A percentile compares a stretch with the other conserved stretches of the same genome.
Evolutionary conservation across 2,329 filamentous ascomycete species (phyloP).

Genomic region (Ceratocystis colombiana): DNA sequence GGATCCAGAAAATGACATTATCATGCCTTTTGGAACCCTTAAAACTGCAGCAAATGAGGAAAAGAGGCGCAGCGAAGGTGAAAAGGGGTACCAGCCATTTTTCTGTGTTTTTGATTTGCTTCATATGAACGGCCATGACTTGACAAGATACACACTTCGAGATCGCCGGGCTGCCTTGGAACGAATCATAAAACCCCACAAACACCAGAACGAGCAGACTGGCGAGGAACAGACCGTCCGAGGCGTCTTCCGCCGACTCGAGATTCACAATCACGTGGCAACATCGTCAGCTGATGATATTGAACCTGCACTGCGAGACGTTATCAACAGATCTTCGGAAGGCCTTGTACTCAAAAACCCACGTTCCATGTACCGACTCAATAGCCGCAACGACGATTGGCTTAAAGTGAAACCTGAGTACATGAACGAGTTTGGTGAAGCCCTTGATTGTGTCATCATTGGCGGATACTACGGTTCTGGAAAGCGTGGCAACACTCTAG

Average conservation of each 20-base stretch:
- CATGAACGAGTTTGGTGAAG: constrained; percentile 92
- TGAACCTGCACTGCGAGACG: constrained; percentile 66
- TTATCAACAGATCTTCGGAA: constrained; percentile 79
- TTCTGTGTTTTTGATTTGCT: constrained; percentile 87
- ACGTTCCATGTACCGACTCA: constrained; percentile 71
- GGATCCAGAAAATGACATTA: constrained; percentile 75
- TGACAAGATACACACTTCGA: constrained; percentile 73
- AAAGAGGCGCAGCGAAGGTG: constrained; percentile 53
- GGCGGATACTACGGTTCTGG: constrained; percentile 91
- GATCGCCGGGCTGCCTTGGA: constrained; percentile 65
- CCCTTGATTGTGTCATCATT: constrained; percentile 77
- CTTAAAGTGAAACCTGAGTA: constrained; percentile 98
- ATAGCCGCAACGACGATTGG: constrained; percentile 90
- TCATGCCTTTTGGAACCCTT: constrained; percentile 81
- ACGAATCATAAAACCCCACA: constrained; percentile 16
- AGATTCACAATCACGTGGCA: constrained; percentile 64
- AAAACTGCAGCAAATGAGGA: constrained; percentile 82
- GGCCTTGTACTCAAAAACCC: constrained; percentile 93
- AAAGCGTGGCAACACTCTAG: constrained; percentile 67
- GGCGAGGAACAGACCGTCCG: constrained; percentile 43
- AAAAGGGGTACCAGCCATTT: constrained; percentile 52
- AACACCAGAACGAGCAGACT: not conserved
- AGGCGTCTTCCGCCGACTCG: constrained; percentile 63
- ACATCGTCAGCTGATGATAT: constrained; percentile 61
- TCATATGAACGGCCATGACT: constrained; percentile 67